A percentile compares a stretch with the other conserved stretches of the same genome.
These are phyloP conservation scores for Phoma herbarum DNA, from an alignment of 2,329 filamentous ascomycete species.

Conservation along the genomic window DNA sequence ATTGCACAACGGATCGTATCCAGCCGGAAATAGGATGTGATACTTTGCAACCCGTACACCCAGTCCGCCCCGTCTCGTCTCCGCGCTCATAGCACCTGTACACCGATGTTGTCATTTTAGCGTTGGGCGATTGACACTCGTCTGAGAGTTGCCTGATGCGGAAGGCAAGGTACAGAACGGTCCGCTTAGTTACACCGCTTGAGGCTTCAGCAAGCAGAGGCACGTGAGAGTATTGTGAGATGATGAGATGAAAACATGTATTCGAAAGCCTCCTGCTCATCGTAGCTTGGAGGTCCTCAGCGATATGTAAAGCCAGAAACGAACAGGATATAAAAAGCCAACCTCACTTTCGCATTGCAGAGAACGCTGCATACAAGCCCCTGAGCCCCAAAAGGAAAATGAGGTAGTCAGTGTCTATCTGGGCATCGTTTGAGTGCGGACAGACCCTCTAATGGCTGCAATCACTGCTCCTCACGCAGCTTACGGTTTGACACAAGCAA, in stretches of 20 bases:
- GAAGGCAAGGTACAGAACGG: not conserved
- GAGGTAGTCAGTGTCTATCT: too few species aligned
- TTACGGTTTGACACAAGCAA: constrained; percentile 66
- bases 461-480: not conserved
- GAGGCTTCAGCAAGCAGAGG: too few species aligned
- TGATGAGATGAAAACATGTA: not conserved
- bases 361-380: too few species aligned
- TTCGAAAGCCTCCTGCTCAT: not conserved
- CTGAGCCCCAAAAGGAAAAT: too few species aligned
- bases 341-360: too few species aligned
- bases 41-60: not conserved
- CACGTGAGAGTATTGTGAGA: too few species aligned
- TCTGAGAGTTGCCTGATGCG: not conserved
- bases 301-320: not conserved
- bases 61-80: not conserved
- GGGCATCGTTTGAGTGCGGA: too few species aligned
- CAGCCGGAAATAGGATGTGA: too few species aligned
- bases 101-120: not conserved
- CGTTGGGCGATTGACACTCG: not conserved
- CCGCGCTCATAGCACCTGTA: too few species aligned
- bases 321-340: not conserved
- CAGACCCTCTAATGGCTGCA: too few species aligned
- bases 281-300: not conserved
- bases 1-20: too few species aligned
- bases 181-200: not conserved